phyloP scores from a whole-genome alignment of 2,329 filamentous ascomycete genomes.

The Xylaria sp. region DNA sequence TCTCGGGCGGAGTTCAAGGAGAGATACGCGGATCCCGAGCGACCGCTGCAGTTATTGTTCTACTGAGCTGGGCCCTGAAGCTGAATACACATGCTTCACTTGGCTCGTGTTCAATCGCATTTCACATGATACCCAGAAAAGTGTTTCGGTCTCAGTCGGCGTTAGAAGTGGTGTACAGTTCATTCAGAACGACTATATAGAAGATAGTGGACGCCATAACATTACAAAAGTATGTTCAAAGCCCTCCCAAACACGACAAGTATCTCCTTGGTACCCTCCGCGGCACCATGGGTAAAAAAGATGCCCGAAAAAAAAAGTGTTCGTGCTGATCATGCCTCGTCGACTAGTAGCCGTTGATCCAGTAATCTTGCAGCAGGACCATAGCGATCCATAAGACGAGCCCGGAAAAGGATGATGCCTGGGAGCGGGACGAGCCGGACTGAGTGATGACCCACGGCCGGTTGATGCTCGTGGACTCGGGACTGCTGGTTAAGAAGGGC shows the following conservation, averaged over 20 bases:
- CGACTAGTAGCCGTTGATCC: slow-evolving; percentile 34
- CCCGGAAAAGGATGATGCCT: slow-evolving; percentile 35
- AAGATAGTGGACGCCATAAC: slow-evolving; percentile 30
- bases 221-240: slow-evolving; percentile 32
- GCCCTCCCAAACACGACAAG: slow-evolving; percentile 11
- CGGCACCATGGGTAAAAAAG: slow-evolving; percentile 24
- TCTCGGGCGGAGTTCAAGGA: slow-evolving; percentile 72
- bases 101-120: slow-evolving; percentile 3
- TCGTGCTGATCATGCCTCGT: slow-evolving; percentile 20
- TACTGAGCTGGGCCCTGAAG: slow-evolving; percentile 51
- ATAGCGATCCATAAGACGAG: slow-evolving; percentile 36
- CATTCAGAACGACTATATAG: slow-evolving; percentile 29
- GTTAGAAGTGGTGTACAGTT: slow-evolving; percentile 25
- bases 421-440: slow-evolving; percentile 24
- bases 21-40: slow-evolving; percentile 66
- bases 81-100: neutral
- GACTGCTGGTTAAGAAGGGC: slow-evolving; percentile 27
- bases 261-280: slow-evolving; percentile 10
- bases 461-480: slow-evolving; percentile 27
- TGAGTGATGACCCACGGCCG: slow-evolving; percentile 37
- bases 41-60: slow-evolving; percentile 67
- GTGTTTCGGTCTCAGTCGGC: slow-evolving; percentile 21
- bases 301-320: slow-evolving; percentile 17
- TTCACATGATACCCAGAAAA: slow-evolving; percentile 35
- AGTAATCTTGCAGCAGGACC: slow-evolving; percentile 37